Conservation (phyloP, 148 eudicot species). For the Drosera capensis region DNA sequence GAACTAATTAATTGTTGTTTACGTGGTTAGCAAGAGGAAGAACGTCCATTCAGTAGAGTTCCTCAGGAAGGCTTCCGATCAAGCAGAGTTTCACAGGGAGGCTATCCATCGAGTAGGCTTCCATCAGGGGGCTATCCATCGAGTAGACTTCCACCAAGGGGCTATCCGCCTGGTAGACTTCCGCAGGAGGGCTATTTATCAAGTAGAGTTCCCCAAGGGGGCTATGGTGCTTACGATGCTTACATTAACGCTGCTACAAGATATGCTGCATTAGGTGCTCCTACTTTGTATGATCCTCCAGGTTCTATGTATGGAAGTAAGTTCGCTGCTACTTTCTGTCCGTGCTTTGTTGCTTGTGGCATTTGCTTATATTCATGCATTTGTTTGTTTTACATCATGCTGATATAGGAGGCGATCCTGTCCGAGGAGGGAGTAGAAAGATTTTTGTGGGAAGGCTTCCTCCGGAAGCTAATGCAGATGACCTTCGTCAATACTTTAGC, state of each 20-base stretch:
- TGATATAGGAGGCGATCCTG: constrained; percentile 37
- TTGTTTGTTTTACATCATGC: not conserved
- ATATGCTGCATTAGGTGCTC: constrained; percentile 91
- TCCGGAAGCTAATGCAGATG: constrained; percentile 82
- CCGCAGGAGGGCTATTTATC: constrained; percentile 55
- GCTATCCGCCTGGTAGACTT: not conserved
- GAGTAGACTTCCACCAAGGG: not conserved
- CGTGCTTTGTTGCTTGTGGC: not conserved
- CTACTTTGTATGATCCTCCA: constrained; percentile 85
- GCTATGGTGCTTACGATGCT: constrained; percentile 93
- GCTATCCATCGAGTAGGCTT: not conserved
- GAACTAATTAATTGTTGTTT: no score
- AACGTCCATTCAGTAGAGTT: no score
- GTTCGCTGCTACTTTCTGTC: constrained; percentile 12
- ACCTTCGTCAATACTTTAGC: constrained; percentile 80
- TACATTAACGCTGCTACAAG: constrained; percentile 86
- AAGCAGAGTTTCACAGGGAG: no score
- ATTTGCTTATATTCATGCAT: not conserved
- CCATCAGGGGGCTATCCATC: no score
- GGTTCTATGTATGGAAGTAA: constrained; percentile 75
- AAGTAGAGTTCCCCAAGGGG: constrained; percentile 25
- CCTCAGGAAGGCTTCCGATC: no score
- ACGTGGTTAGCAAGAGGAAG: no score
- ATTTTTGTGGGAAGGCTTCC: constrained; percentile 96
- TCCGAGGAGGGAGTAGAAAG: constrained; percentile 75